Percentiles rank a stretch among this genome's conserved stretches.
Conservation (phyloP, 2,329 filamentous ascomycete genomes). For the Taxawa tesnikishii region DNA sequence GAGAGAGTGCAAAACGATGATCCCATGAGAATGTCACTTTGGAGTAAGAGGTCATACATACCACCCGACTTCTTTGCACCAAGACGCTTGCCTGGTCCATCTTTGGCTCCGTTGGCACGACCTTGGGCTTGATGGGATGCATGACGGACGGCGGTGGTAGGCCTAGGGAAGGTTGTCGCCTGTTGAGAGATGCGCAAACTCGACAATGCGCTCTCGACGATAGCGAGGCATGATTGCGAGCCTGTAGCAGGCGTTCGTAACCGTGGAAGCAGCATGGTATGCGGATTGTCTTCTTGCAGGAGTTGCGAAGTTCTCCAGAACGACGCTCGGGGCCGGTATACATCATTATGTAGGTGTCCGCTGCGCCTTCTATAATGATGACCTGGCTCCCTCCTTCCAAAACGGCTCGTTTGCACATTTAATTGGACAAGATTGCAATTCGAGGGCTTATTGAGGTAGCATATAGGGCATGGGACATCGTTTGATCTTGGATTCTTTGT, state of each 20-base stretch:
- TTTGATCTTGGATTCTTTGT: too few relatives aligned
- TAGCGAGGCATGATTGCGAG: slow-evolving; percentile 3
- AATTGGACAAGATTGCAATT: too few relatives aligned
- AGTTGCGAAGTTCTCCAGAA: too few relatives aligned
- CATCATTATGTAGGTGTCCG: too few relatives aligned
- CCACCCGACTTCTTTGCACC: slow-evolving; percentile 89
- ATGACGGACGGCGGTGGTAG: slow-evolving; percentile 32
- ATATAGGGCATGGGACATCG: too few relatives aligned
- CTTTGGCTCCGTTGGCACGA: slow-evolving; percentile 56
- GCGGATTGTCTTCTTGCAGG: too few relatives aligned
- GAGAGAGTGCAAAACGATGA: too few relatives aligned
- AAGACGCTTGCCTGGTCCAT: slow-evolving; percentile 70
- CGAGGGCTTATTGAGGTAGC: too few relatives aligned
- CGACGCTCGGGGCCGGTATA: too few relatives aligned
- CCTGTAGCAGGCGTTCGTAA: slow-evolving; percentile 4
- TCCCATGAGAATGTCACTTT: background rate
- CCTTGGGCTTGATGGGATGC: slow-evolving; percentile 55
- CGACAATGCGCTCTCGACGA: slow-evolving; percentile 17
- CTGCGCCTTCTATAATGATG: too few relatives aligned
- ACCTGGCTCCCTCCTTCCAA: too few relatives aligned
- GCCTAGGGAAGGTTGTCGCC: slow-evolving; percentile 8
- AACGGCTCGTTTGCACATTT: too few relatives aligned
- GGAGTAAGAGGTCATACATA: slow-evolving; percentile 26
- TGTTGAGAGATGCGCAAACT: slow-evolving; percentile 16
- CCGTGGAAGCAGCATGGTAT: slow-evolving; percentile 9